Percentiles rank a stretch among this genome's conserved stretches.
Evolutionary conservation across 169 alveolate species (phyloP).

Genomic region (Eimeria maxima): DNA sequence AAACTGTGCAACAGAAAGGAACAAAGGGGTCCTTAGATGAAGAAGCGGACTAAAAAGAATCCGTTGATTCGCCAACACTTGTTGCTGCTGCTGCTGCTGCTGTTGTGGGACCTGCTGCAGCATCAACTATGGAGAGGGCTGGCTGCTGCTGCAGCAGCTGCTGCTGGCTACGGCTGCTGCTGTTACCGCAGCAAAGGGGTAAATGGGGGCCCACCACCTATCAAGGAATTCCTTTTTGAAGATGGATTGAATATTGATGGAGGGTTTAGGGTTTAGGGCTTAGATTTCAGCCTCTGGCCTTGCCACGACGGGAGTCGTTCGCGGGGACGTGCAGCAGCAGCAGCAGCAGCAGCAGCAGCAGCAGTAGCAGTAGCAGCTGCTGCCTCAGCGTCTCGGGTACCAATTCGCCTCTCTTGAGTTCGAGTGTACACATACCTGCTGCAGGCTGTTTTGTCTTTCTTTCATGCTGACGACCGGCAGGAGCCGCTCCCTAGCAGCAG

Average conservation of each 20-base stretch:
- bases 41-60: not conserved
- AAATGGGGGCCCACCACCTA: not conserved
- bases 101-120: conserved; percentile 7
- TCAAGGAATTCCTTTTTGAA: not conserved
- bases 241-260: not conserved
- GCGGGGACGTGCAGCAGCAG: conserved; percentile 43
- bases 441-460: not conserved
- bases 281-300: not conserved
- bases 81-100: not conserved
- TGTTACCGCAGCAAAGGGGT: not conserved
- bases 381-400: not conserved
- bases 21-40: not conserved
- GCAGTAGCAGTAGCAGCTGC: too few relatives aligned
- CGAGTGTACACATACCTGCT: conserved; percentile 26
- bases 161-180: conserved; percentile 33
- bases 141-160: conserved; percentile 15
- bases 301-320: conserved; percentile 1
- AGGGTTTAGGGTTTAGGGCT: conserved; percentile 10
- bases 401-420: not conserved
- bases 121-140: not conserved
- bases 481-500: too few relatives aligned
- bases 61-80: not conserved
- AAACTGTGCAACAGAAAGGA: not conserved
- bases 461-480: not conserved
- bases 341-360: conserved; percentile 10